These are phyloP conservation scores for Ballota nigra DNA, from an alignment of 257 asterid species.

Conservation along the genomic window DNA sequence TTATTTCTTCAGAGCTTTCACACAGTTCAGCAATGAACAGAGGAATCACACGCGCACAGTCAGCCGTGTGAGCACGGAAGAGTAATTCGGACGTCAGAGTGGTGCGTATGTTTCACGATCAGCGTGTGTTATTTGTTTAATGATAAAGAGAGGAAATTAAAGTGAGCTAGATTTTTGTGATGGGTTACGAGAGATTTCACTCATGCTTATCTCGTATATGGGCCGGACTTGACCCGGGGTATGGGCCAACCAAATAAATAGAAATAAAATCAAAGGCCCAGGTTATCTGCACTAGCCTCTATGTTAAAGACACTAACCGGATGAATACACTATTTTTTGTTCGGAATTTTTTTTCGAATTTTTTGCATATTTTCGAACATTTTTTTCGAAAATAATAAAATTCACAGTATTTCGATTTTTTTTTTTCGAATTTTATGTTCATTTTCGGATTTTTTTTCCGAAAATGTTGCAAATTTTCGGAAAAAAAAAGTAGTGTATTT, in stretches of 20 bases:
- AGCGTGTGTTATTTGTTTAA: neutral
- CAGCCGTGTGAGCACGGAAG: neutral
- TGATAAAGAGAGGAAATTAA: neutral
- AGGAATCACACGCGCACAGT: neutral
- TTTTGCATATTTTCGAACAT: too few species aligned
- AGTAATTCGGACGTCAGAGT: neutral
- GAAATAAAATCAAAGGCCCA: too few species aligned
- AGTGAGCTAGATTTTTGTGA: conserved; percentile 18
- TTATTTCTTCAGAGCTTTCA: neutral
- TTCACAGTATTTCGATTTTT: too few species aligned
- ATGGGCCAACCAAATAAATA: neutral
- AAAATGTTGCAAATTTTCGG: too few species aligned
- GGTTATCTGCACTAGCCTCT: too few species aligned
- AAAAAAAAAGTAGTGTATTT: too few species aligned
- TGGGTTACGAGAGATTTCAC: neutral
- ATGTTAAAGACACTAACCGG: too few species aligned
- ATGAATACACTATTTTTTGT: too few species aligned
- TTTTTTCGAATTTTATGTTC: too few species aligned
- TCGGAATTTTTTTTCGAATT: too few species aligned
- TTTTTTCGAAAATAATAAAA: too few species aligned
- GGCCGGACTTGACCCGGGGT: neutral
- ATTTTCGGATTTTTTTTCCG: too few species aligned
- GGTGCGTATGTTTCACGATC: neutral
- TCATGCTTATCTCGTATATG: neutral
- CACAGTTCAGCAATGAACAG: conserved; percentile 2